phyloP scores from a whole-genome alignment of 83 land plant genomes.

The Thuja plicata region DNA sequence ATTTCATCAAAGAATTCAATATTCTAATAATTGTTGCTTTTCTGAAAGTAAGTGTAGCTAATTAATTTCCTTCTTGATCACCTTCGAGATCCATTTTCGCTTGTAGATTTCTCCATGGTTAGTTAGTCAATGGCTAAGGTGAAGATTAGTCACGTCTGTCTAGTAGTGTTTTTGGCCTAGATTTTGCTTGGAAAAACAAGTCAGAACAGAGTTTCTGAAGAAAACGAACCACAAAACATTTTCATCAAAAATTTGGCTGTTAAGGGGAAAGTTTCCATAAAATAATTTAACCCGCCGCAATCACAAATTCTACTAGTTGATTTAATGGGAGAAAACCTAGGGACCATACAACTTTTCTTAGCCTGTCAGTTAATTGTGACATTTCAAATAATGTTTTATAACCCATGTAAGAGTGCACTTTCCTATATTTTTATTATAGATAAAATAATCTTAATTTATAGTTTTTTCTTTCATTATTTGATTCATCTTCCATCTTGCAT shows the following conservation, averaged over 20 bases:
- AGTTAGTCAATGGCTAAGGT: background rate
- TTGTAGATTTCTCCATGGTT: background rate
- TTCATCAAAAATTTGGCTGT: background rate
- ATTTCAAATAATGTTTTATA: background rate
- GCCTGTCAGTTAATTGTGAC: background rate
- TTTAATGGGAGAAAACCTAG: background rate
- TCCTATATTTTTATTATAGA: background rate
- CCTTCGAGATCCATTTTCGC: background rate
- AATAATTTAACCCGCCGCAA: background rate
- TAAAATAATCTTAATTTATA: background rate
- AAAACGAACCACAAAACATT: background rate
- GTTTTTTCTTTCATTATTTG: background rate
- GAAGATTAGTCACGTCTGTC: background rate
- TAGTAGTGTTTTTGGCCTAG: background rate
- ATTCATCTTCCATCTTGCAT: background rate
- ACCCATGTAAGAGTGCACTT: background rate
- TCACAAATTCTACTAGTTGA: background rate
- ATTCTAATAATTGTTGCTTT: background rate
- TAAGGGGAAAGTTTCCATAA: background rate
- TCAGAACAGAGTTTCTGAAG: background rate
- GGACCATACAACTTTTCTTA: background rate
- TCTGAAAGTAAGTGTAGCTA: background rate
- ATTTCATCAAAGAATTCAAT: background rate
- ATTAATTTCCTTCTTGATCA: background rate
- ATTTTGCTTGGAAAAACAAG: background rate